Percentiles rank a stretch among this genome's conserved stretches.
phyloP scores from a whole-genome alignment of 2,329 filamentous ascomycete species.

The Pestalotiopsis sp. region DNA sequence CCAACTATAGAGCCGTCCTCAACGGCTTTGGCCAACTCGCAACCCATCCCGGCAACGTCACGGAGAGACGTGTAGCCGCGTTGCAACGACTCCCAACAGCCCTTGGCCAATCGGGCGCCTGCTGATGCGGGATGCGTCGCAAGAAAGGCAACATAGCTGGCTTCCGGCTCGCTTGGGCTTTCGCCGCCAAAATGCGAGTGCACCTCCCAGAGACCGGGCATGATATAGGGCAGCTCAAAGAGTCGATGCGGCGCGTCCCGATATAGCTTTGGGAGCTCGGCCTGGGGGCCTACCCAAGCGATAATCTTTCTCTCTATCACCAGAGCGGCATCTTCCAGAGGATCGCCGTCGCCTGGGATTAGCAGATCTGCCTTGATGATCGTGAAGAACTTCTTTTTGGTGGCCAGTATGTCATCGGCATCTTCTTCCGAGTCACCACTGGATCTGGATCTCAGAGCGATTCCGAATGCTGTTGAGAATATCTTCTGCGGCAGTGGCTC shows the following conservation, averaged over 20 bases:
- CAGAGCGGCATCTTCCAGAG: constrained; percentile 32
- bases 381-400: constrained; percentile 31
- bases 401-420: background rate
- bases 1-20: constrained; percentile 33
- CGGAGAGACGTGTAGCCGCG: constrained; percentile 37
- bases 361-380: constrained; percentile 35
- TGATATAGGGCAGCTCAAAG: constrained; percentile 29
- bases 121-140: constrained; percentile 30
- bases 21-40: constrained; percentile 32
- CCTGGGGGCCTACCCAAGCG: constrained; percentile 37
- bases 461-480: constrained; percentile 31
- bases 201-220: constrained; percentile 38
- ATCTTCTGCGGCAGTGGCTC: constrained; percentile 12
- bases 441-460: constrained; percentile 23
- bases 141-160: constrained; percentile 21
- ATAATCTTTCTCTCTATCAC: constrained; percentile 38
- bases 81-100: constrained; percentile 40
- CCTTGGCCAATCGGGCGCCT: constrained; percentile 33
- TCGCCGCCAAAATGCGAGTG: constrained; percentile 33
- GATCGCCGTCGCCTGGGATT: constrained; percentile 39
- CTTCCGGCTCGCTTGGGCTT: constrained; percentile 16
- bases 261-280: constrained; percentile 30
- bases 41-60: constrained; percentile 34
- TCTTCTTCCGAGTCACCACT: background rate
- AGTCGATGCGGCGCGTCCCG: constrained; percentile 24